Evolutionary conservation across 257 asterid species (phyloP).

Genomic region (Mentha longifolia): DNA sequence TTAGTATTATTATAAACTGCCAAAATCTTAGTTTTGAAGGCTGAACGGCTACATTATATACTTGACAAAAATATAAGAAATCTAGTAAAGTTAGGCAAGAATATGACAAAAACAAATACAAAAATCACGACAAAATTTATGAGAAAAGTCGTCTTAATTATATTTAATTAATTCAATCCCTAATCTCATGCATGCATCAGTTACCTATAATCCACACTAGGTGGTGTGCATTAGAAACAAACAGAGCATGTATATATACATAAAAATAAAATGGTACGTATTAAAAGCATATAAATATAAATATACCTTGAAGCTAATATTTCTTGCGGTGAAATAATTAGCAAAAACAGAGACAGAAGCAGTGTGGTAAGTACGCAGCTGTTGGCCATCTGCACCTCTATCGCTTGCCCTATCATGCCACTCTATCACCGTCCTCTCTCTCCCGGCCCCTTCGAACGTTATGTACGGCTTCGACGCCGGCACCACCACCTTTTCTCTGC

Average conservation of each 20-base stretch:
- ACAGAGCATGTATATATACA: no score
- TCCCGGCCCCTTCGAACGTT: conserved; percentile 78
- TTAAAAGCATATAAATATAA: no score
- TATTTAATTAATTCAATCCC: not conserved
- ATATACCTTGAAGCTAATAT: conserved; percentile 83
- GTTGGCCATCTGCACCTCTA: conserved; percentile 80
- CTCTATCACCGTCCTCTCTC: conserved; percentile 72
- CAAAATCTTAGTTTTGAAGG: not conserved
- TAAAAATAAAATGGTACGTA: no score
- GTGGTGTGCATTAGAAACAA: no score
- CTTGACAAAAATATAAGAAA: not conserved
- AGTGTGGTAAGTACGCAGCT: conserved; percentile 81
- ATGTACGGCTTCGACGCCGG: conserved; percentile 82
- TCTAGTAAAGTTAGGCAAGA: not conserved
- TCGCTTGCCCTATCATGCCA: conserved; percentile 94
- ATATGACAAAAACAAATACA: no score
- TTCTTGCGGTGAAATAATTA: conserved; percentile 68
- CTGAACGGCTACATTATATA: not conserved
- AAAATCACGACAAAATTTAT: no score
- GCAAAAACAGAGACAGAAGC: conserved; percentile 86
- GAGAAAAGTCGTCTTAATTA: not conserved
- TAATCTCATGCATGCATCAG: not conserved
- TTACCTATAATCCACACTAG: no score
- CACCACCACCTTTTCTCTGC: conserved; percentile 91
- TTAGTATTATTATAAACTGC: not conserved